These are phyloP conservation scores for Taiwanofungus camphoratus DNA, from an alignment of 1,284 basidiomycete species.

Conservation along the genomic window DNA sequence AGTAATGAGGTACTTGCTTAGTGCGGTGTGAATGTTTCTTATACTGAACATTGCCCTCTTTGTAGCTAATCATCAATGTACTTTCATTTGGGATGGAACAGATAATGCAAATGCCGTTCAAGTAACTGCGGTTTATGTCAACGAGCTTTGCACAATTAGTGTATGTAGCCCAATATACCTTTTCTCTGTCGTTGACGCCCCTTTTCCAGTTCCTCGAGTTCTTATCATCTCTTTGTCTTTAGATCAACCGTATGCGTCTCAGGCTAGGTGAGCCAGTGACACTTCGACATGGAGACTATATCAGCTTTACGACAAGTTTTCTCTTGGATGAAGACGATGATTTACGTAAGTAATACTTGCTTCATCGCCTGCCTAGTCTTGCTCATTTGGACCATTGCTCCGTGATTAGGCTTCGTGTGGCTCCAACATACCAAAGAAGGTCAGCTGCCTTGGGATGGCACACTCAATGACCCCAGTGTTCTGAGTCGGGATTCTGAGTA, in stretches of 20 bases:
- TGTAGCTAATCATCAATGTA: slow-evolving; percentile 6
- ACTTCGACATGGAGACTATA: slow-evolving; percentile 8
- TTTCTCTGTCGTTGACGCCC: background rate
- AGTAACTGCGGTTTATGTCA: slow-evolving; percentile 2
- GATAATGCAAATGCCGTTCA: slow-evolving; percentile 1
- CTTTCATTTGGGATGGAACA: slow-evolving; percentile 6
- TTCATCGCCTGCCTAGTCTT: background rate
- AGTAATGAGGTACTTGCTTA: background rate
- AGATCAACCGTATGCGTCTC: slow-evolving; percentile 4
- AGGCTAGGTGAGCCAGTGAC: background rate
- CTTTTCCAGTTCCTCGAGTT: background rate
- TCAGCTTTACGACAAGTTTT: background rate
- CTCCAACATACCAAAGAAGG: background rate
- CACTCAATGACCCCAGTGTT: too few species aligned
- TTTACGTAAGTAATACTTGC: slow-evolving; percentile 2
- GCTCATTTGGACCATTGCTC: background rate
- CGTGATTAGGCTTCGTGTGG: background rate
- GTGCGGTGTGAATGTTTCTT: background rate
- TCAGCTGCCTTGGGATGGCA: too few species aligned
- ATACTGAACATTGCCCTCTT: background rate
- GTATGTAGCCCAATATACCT: background rate
- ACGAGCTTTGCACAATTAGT: background rate
- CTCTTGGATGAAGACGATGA: slow-evolving; percentile 7
- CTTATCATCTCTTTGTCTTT: background rate
- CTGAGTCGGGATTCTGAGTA: too few species aligned